Base-by-base conservation (phyloP, 2,329 filamentous ascomycete species). In the Knufia petricola region DNA sequence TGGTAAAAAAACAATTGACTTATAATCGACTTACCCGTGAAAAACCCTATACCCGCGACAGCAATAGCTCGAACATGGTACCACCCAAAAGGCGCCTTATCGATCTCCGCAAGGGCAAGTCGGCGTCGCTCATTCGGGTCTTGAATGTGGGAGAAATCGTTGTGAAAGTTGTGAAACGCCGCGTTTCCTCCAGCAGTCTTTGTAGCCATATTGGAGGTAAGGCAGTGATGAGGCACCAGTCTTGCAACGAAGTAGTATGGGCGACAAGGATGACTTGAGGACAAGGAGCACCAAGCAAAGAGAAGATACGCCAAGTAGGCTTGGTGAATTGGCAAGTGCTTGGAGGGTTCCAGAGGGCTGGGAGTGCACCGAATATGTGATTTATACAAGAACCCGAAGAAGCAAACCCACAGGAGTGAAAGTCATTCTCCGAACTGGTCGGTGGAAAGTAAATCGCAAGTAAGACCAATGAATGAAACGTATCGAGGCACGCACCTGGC, bases 41-140 rank as follows among this genome's bases (percentile, higher is more conserved):
- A 92, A 78, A 94, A 92, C 58, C 86, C 87, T 53, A 90, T 83
- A 59, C 87, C 86, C 24, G 85, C 85, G 20, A 90, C 85, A 7
- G 85, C 69, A 47, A 85, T 77, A 50, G 85, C 83, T 34, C 85
- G 78, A 50, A 89, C 78, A 61, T 92, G 86, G 63, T 88, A 87
- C 53, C 53, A 55, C 38, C 59, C 59, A 41, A 61, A 61, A 26
- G 58, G 58, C 9, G 59, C 59, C 48, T 61, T 61, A 49, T 61
- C 59, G 50, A 61, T 61, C 66, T 89, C 83, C 31, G 84, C 84
- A 46, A 92, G 81, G 36, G 86, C 86, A 26, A 87, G 78, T 54
- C 85, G 78, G 56, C 86, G 77, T 49, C 85, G 81, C 73, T 90
- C 85, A 57, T 87, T 87, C 52, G 84, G 78, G 63, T 90, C 84